Evolutionary conservation across 164 flowering plant species (phyloP), one percentile per base, ranked within the genome.

Genomic region (Chloranthus sessilifolius): DNA sequence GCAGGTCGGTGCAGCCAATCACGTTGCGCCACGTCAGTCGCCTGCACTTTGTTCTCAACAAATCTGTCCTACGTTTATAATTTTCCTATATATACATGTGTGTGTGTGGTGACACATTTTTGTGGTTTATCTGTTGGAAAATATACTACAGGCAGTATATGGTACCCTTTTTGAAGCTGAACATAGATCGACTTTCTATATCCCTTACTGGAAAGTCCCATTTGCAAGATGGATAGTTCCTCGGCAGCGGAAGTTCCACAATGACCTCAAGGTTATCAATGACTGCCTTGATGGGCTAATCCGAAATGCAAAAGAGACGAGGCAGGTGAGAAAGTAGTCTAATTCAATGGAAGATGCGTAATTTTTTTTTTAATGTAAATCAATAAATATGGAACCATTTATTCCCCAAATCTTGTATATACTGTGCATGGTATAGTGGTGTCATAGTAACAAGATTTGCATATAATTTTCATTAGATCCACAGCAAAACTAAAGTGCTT

Each of bases 161-260:
- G 98, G 98, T 36, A 92, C 98, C 15, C 96, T 88, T 60, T 92
- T 81, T 66, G 95, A 92, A 75, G 96, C 96, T 52, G 98, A 92
- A 66, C 98, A 92, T 53, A 72, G 96, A 61, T 92, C 96, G 9
- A 92, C 98, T 16, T 92, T 92, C 79, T 92, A 92, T 52, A 70
- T 92, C 27, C 96, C 96, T 25, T 92, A 92, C 36, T 88, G 96
- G 96, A 92, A 92, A 61, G 34, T 92, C 56, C 98, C 98, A 45
- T 54, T 86, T 24, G 80, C 90, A 47, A 80, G 69, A 55, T 85
- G 94, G 95, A 38, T 92, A 31, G 89, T 92, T 44, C 98, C 98
- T 15, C 74, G 98, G 70, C 96, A 92, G 62, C 60, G 87, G 43
- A 92, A 88, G 70, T 92, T 92, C 68, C 84, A 72, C 3, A 64